Conservation (phyloP, 2,329 filamentous ascomycete genomes). For the Stemphylium vesicarium region DNA sequence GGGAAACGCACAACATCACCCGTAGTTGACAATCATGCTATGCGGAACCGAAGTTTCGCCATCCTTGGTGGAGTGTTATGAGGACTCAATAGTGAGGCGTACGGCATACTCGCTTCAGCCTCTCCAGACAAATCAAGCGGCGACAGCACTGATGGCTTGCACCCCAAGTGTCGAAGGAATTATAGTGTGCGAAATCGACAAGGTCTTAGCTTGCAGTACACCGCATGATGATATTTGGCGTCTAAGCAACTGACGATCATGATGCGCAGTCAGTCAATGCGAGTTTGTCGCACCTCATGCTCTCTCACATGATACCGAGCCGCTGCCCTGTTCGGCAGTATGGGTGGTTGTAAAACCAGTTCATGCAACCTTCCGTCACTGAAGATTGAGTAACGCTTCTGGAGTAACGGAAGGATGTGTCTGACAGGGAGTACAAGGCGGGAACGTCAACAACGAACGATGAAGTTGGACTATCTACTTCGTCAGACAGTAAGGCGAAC, state of each 20-base stretch:
- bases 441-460: constrained; percentile 15
- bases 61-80: constrained; percentile 5
- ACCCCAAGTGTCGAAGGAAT: background rate
- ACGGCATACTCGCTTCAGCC: constrained; percentile 6
- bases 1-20: constrained; percentile 27
- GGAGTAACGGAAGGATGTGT: constrained; percentile 20
- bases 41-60: constrained; percentile 5
- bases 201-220: constrained; percentile 1
- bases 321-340: constrained; percentile 1
- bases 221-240: constrained; percentile 6
- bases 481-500: constrained; percentile 12
- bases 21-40: constrained; percentile 19
- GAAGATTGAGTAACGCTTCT: constrained; percentile 10
- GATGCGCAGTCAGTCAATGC: constrained; percentile 1
- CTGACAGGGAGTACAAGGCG: constrained; percentile 27
- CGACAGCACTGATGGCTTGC: constrained; percentile 1
- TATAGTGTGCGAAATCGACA: background rate
- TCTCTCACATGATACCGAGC: constrained; percentile 2
- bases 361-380: constrained; percentile 19
- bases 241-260: background rate
- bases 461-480: background rate
- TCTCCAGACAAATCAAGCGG: constrained; percentile 3
- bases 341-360: constrained; percentile 9
- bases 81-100: constrained; percentile 14
- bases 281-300: background rate